Base-by-base conservation (phyloP, 352 stramenopile genomes). In the Globisporangium emineosum region DNA sequence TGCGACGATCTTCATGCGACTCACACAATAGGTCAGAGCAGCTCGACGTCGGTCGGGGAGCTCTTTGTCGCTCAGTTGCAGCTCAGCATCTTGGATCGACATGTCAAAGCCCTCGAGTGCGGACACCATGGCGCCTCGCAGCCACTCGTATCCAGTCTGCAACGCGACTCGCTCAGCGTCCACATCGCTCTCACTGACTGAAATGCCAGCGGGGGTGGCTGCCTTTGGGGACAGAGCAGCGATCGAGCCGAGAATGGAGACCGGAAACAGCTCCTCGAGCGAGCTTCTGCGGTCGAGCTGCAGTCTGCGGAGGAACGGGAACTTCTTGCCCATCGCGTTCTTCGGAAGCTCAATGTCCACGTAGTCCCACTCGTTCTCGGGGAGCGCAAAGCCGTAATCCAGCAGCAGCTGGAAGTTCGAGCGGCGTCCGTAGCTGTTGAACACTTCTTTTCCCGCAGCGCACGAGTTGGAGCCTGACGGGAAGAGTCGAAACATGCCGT, bases 341-440 rank as follows among this genome's bases (percentile, higher is more conserved):
- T 76, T 84, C 7, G 75, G 73, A 19, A 92, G 62, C 27, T 79
- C 72, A n/a, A 93, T 43, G 30, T 91, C 83, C 15, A 91, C 72
- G 33, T 70, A 83, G 56, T 91, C 92, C 89, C 91, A 97, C 70
- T 96, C 86, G 50, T 98, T 98, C 53, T 94, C 61, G 8, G 76
- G 56, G 23, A 98, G 72, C 17, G 85, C 77, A 70, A 98, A 98
- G n/a, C 93, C 93, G 67, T 98, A 98, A 64, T 97, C 92, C 5
- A 98, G 72, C 37, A 98, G 73, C 29, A 98, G 69, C 69, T 94
- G 85, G 47, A 89, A 87, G 68, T 98, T 98, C 50, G 77, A 62
- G 27, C 92, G 74, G 3, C 90, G 77, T 0, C 93, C 93, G 70
- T 98, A 98, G 65, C 79, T 94, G 69, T 98, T 98, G 67, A 97